A percentile compares a stretch with the other conserved stretches of the same genome.
These are phyloP conservation scores for Aspergillus chevalieri DNA, from an alignment of 2,329 filamentous ascomycete species.

Conservation along the genomic window DNA sequence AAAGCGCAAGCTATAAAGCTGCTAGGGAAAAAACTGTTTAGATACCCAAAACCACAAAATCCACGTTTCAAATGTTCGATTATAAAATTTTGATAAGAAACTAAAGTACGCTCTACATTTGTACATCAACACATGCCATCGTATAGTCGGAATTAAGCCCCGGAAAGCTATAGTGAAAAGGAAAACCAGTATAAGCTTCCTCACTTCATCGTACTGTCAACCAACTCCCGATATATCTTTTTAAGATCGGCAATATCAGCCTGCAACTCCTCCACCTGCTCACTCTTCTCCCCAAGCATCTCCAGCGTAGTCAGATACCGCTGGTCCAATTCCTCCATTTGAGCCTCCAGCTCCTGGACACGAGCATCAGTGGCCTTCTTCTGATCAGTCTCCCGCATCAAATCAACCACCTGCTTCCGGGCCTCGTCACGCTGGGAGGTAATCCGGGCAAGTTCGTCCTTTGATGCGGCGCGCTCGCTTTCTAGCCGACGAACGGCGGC, in stretches of 20 bases:
- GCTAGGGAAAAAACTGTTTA: neutral
- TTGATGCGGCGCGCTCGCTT: constrained; percentile 79
- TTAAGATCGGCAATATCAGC: constrained; percentile 91
- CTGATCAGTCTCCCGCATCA: constrained; percentile 81
- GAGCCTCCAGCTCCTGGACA: constrained; percentile 59
- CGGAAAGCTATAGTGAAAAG: neutral
- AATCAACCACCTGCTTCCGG: constrained; percentile 76
- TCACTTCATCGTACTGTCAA: constrained; percentile 73
- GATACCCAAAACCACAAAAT: constrained; percentile 3
- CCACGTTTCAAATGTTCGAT: neutral
- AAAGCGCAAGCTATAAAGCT: neutral
- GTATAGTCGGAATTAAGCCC: neutral
- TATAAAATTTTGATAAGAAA: neutral
- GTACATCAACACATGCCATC: constrained; percentile 1
- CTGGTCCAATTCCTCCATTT: constrained; percentile 63
- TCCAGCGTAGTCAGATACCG: constrained; percentile 88
- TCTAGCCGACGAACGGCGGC: constrained; percentile 86
- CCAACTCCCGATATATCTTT: constrained; percentile 88
- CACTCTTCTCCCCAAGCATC: constrained; percentile 94
- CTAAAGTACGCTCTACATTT: neutral
- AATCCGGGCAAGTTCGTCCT: constrained; percentile 77
- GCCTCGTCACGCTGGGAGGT: constrained; percentile 85
- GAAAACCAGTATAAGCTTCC: constrained; percentile 1
- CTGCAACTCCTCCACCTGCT: constrained; percentile 82
- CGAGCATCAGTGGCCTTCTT: constrained; percentile 56